Evolutionary conservation across 2,329 filamentous ascomycete species (phyloP), one percentile per base, ranked within the genome.

Genomic region (Venturia pyrina): DNA sequence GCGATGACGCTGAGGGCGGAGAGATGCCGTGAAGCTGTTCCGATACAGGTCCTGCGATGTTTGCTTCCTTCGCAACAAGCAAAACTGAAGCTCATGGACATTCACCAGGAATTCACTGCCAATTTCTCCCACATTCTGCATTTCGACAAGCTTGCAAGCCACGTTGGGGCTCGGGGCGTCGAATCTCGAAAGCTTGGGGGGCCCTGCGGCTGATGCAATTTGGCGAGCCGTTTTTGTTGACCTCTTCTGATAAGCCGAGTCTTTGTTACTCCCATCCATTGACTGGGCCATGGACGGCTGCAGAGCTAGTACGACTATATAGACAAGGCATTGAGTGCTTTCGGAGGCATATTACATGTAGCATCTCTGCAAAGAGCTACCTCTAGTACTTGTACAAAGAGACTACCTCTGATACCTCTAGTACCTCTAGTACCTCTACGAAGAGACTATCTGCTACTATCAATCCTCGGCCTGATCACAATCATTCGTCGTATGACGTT

Each of bases 221-320:
- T 32, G 50, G 28, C 50, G 24, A 34, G 48, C n/a, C 48, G 4
- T 5, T 40, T 59, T 59, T 59, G 53, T 59, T 59, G 53, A 37
- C 53, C 5, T n/a, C n/a, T 34, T n/a, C 28, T 37, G 53, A 59
- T 59, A 59, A 59, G 53, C 28, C 32, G 48, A n/a, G 53, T 37
- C 53, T 59, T 57, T 57, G 32, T 59, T 59, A 59, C 53, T 59
- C 53, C 32, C 53, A 59, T 5, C 53, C 37, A 59, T 50, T 59
- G 53, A 37, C 53, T 1, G n/a, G 46, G 46, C n/a, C 46, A 8
- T 40, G 37, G 21, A 50, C 11, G 46, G 46, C 1, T 10, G n/a
- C n/a, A 21, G 46, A 24, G 19, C 5, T 7, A 24, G 5, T 8
- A 11, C 11, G n/a, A 50, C 8, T 50, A 48, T 19, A 21, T 19